Conservation (phyloP, 345 rosid genomes). For the Brassica cretica region DNA sequence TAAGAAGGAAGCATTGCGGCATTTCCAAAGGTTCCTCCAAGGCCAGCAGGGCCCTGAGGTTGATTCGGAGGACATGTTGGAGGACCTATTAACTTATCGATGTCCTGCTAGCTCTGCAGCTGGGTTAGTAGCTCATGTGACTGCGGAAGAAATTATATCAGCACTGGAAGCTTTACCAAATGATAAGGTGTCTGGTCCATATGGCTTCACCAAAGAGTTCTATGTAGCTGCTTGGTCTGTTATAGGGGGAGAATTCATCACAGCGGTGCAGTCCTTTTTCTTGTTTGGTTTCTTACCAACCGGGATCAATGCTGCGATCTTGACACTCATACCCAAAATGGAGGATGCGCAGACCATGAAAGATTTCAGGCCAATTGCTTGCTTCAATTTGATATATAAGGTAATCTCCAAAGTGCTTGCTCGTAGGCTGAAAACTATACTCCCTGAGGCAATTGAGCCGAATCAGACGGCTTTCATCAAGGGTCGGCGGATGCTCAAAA, state of each 20-base stretch:
- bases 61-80: no score
- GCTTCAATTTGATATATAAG: neutral
- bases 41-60: neutral
- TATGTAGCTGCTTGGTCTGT: neutral
- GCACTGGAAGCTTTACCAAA: neutral
- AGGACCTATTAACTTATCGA: neutral
- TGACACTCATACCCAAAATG: no score
- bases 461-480: neutral
- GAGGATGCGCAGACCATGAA: no score
- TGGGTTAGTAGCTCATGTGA: neutral
- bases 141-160: no score
- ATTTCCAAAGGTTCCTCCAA: neutral
- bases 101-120: neutral
- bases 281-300: no score
- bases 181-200: neutral
- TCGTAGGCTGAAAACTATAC: neutral
- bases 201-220: neutral
- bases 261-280: neutral
- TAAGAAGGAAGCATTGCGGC: neutral
- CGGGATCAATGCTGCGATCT: no score
- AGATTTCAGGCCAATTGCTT: no score
- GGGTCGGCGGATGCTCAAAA: neutral
- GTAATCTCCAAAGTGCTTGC: neutral
- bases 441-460: neutral
- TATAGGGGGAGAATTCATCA: neutral